Evolutionary conservation across 306 rosid genomes (phyloP), one percentile per base, ranked within the genome.

Genomic region (Ceratonia siliqua): DNA sequence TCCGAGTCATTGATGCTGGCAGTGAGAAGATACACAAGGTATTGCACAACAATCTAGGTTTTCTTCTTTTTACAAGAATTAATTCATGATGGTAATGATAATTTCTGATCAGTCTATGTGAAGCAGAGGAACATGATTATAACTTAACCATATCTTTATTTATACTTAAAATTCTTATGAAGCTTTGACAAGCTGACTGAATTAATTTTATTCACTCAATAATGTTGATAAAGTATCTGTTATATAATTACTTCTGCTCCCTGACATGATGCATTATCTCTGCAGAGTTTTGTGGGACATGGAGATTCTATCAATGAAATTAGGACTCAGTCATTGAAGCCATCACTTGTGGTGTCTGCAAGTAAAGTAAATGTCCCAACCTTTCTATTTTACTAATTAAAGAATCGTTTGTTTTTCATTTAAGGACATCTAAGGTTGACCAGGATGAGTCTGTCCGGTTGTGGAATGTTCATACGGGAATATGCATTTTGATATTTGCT

Each of bases 361-460:
- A 94, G 99, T 89, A 94, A 92, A 79, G 99, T 94, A 88, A 73
- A 75, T 68, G 14, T 21, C 3, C 7, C 6, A 42, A 46, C n/a
- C 30, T 74, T 70, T 52, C 7, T 5, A 56, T 45, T 48, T 20
- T 13, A 22, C 62, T 79, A n/a, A 53, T n/a, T 69, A 38, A 22
- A 76, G 61, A 6, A 73, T 55, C 10, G 28, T 56, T 33, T 73
- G 3, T 78, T 22, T 78, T 30, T 64, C 78, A 55, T 18, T 46
- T 65, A 68, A 35, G 85, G 59, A 86, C 74, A 57, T 79, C 64
- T 69, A 67, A 36, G 53, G 49, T 66, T 87, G 64, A 74, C 48
- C 88, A 94, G 98, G 99, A 94, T 62, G 99, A 94, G 72, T 94
- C 99, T 67, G 89, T 94, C 72, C 96, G 98, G n/a, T 68, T 94